Evolutionary conservation across 345 rosid genomes (phyloP).

Genomic region (Raphanus raphanistrum): DNA sequence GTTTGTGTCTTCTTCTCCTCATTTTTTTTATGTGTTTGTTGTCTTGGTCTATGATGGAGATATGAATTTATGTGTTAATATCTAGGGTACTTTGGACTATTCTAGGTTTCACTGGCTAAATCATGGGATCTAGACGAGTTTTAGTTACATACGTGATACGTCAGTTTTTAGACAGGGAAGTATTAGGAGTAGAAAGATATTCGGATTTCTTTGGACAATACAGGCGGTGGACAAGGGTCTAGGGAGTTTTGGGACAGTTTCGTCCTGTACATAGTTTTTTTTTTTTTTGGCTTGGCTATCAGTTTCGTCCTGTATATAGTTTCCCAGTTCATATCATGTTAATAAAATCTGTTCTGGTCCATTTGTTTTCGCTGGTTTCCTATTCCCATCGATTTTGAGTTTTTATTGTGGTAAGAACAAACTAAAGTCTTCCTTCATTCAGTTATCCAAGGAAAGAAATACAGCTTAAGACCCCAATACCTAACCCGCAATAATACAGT

Average conservation of each 20-base stretch:
- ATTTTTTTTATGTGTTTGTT: constrained; percentile 9
- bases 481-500: not conserved
- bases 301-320: constrained; percentile 23
- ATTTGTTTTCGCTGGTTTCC: not conserved
- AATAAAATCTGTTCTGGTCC: not conserved
- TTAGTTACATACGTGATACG: not conserved
- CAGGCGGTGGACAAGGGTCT: constrained; percentile 5
- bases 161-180: constrained; percentile 6
- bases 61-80: not conserved
- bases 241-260: constrained; percentile 13
- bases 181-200: constrained; percentile 5
- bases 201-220: not conserved
- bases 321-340: not conserved
- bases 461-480: constrained; percentile 4
- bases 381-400: not conserved
- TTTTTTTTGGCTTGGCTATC: too few relatives aligned
- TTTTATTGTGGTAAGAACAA: constrained; percentile 15
- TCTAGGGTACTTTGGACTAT: constrained; percentile 13
- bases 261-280: too few relatives aligned
- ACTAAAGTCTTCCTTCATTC: constrained; percentile 7
- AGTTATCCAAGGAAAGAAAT: constrained; percentile 1
- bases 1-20: constrained; percentile 48
- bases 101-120: constrained; percentile 15
- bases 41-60: not conserved
- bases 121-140: constrained; percentile 7